phyloP scores from a whole-genome alignment of 768 basidiomycete species.

The Agrocybe pediades region DNA sequence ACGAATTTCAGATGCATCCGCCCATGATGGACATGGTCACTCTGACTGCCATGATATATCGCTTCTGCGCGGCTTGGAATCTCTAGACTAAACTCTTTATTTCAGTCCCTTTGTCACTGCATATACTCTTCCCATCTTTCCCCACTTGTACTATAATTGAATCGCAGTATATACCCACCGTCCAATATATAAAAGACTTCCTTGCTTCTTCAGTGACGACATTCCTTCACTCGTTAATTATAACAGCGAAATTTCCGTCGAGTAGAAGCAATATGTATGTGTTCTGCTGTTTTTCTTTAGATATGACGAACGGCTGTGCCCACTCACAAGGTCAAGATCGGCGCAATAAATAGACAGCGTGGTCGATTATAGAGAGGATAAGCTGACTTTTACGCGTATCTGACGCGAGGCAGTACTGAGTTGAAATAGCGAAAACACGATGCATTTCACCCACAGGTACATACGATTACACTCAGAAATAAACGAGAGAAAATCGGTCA shows the following conservation, averaged over 20 bases:
- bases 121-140: slow-evolving; percentile 11
- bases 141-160: slow-evolving; percentile 20
- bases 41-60: slow-evolving; percentile 83
- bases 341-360: slow-evolving; percentile 10
- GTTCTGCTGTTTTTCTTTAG: slow-evolving; percentile 10
- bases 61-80: slow-evolving; percentile 65
- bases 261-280: slow-evolving; percentile 9
- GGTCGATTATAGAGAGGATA: slow-evolving; percentile 28
- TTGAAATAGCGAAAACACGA: slow-evolving; percentile 40
- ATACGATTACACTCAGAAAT: slow-evolving; percentile 15
- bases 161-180: slow-evolving; percentile 21
- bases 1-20: slow-evolving; percentile 67
- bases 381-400: slow-evolving; percentile 35
- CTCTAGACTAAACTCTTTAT: slow-evolving; percentile 30
- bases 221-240: slow-evolving; percentile 9
- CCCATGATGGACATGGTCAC: slow-evolving; percentile 90
- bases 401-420: slow-evolving; percentile 31
- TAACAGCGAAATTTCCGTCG: slow-evolving; percentile 24
- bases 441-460: slow-evolving; percentile 36
- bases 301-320: slow-evolving; percentile 4
- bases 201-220: slow-evolving; percentile 21
- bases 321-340: not conserved
- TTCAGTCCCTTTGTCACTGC: slow-evolving; percentile 6
- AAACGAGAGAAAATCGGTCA: slow-evolving; percentile 33
- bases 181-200: slow-evolving; percentile 11